Evolutionary conservation across 2,329 filamentous ascomycete genomes (phyloP).

Genomic region (Cladosporium sphaerospermum): DNA sequence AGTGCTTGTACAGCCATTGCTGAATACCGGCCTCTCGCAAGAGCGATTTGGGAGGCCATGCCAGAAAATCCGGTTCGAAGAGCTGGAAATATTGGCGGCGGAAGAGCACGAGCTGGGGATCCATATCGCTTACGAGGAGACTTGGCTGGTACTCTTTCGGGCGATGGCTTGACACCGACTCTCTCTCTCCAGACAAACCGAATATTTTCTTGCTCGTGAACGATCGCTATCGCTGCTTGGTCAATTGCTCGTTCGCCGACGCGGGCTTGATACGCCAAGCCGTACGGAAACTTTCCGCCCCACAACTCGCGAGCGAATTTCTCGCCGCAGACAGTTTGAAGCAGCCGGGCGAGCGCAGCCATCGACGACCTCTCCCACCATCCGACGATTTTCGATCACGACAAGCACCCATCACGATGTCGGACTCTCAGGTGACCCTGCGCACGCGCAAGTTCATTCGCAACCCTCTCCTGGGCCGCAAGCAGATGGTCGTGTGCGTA

Average conservation of each 20-base stretch:
- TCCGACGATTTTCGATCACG: conserved; percentile 12
- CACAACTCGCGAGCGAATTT: neutral
- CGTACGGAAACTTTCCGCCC: neutral
- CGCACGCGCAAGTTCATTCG: conserved; percentile 99
- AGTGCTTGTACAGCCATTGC: conserved; percentile 54
- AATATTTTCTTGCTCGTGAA: too few relatives aligned
- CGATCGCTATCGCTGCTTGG: neutral
- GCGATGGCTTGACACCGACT: too few relatives aligned
- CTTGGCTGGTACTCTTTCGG: neutral
- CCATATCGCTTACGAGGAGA: conserved; percentile 16
- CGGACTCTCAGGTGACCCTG: conserved; percentile 59
- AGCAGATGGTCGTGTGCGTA: conserved; percentile 95
- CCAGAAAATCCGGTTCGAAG: conserved; percentile 53
- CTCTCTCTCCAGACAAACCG: neutral
- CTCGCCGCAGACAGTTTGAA: neutral
- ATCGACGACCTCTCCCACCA: conserved; percentile 1
- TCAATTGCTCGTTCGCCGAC: too few relatives aligned
- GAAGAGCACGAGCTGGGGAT: conserved; percentile 42
- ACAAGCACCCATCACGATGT: conserved; percentile 61
- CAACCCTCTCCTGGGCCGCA: conserved; percentile 97
- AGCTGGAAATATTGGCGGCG: conserved; percentile 76
- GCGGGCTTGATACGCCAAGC: too few relatives aligned
- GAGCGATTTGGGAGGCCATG: conserved; percentile 54
- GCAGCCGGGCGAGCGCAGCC: neutral
- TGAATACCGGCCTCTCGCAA: conserved; percentile 61